Percentiles rank a stretch among this genome's conserved stretches.
phyloP scores from a whole-genome alignment of 345 rosid genomes.

The Gossypium rotundifolium region DNA sequence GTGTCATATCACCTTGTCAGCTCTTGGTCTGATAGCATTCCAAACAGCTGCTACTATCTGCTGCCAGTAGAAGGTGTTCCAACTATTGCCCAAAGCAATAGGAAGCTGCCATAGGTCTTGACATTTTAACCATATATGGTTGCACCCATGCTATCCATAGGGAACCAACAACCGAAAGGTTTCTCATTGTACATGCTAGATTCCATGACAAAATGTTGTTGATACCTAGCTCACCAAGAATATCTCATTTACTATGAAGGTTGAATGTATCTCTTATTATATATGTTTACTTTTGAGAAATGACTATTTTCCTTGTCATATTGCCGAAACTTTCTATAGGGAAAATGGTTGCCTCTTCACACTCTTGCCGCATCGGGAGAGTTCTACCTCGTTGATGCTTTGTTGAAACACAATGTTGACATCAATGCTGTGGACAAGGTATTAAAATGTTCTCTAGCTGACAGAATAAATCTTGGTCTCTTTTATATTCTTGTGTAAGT shows the following conservation, averaged over 20 bases:
- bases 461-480: not conserved
- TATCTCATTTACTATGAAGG: not conserved
- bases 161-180: too few relatives aligned
- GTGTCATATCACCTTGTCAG: too few relatives aligned
- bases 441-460: conserved; percentile 5
- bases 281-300: not conserved
- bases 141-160: too few relatives aligned
- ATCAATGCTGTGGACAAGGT: conserved; percentile 79
- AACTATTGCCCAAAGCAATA: too few relatives aligned
- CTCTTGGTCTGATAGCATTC: too few relatives aligned
- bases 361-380: conserved; percentile 90
- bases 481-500: not conserved
- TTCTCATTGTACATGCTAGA: too few relatives aligned
- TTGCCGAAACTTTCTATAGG: conserved; percentile 25
- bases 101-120: too few relatives aligned
- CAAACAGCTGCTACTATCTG: too few relatives aligned
- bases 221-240: not conserved
- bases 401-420: conserved; percentile 73
- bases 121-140: too few relatives aligned
- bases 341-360: conserved; percentile 82
- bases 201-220: too few relatives aligned
- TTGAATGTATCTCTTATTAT: not conserved
- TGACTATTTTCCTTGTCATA: not conserved
- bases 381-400: conserved; percentile 62
- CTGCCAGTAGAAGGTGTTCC: too few relatives aligned